Evolutionary conservation across 371 early-diverging fungal species (phyloP), one percentile per base, ranked within the genome.

Genomic region (Mortierella sp.): DNA sequence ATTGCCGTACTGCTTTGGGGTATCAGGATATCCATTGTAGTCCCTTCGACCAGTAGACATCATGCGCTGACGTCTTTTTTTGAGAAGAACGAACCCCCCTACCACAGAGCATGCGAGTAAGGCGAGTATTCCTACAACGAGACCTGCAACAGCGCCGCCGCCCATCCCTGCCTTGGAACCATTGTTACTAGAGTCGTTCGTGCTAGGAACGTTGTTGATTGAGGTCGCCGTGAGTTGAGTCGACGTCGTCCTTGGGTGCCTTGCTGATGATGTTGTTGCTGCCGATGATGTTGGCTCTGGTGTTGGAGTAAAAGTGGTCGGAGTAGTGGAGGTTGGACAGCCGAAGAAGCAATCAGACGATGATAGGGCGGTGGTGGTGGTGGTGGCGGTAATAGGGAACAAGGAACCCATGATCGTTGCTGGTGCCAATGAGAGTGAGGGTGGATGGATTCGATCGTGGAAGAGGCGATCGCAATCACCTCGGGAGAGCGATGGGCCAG

Each of bases 131-230:
- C 72, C 72, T 16, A 66, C 25, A 29, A 69, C 60, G 9, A 69
- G 45, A 5, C 70, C 76, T 0, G 64, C 70, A 5, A 74, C 49
- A 27, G 67, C 72, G 19, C 72, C 72, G 2, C 72, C 72, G 45
- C 62, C 49, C 58, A 72, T 54, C 10, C 71, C 64, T 12, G 48
- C 54, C 37, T 37, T 37, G 13, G 37, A 37, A 8, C 37, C n/a
- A 29, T 40, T 27, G 28, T 44, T 45, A 41, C 21, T 39, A n/a
- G 1, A 19, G 34, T n/a, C 7, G 45, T 29, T n/a, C n/a, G n/a
- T 51, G 16, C 10, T 13, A 37, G 13, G 6, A 13, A 8, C 37
- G 37, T 6, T 64, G 1, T 24, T 19, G 49, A 3, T 1, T 29
- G 46, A 43, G 21, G 24, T 0, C 8, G 51, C 19, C 22, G 49